phyloP scores from a whole-genome alignment of 768 basidiomycete genomes.

The Tricholoma sp. region DNA sequence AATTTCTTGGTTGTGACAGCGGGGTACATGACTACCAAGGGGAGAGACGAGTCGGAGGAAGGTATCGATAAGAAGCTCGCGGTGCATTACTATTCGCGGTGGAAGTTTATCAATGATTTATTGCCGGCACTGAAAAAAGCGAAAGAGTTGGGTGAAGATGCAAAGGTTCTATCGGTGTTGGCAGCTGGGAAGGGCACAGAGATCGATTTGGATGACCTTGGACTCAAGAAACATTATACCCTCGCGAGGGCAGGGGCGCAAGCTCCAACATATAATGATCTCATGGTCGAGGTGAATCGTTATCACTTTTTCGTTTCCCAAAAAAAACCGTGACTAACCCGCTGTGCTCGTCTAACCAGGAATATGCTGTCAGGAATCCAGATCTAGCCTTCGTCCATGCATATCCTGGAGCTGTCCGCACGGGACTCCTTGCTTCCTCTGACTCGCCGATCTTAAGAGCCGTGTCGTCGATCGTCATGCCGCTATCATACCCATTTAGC shows the following conservation, averaged over 20 bases:
- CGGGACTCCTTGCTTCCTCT: constrained; percentile 15
- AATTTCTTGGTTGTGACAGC: constrained; percentile 49
- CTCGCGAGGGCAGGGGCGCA: constrained; percentile 26
- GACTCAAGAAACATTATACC: constrained; percentile 42
- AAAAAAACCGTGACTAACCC: not conserved
- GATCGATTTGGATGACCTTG: constrained; percentile 45
- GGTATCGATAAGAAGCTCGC: constrained; percentile 42
- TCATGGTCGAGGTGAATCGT: constrained; percentile 43
- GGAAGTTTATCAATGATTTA: constrained; percentile 45
- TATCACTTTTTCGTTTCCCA: not conserved
- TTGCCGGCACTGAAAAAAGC: constrained; percentile 40
- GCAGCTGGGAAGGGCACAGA: constrained; percentile 25
- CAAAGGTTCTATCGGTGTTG: constrained; percentile 43
- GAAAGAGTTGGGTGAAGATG: constrained; percentile 41
- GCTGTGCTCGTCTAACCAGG: constrained; percentile 14
- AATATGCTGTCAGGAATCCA: constrained; percentile 35
- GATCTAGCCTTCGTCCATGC: constrained; percentile 39
- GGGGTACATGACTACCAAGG: constrained; percentile 34
- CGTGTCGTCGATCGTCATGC: constrained; percentile 9
- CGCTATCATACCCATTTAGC: constrained; percentile 18
- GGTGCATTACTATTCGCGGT: constrained; percentile 41
- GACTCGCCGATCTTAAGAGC: constrained; percentile 11
- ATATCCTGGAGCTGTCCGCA: constrained; percentile 36
- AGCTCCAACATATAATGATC: constrained; percentile 44
- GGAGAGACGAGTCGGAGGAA: constrained; percentile 38